A percentile compares a stretch with the other conserved stretches of the same genome.
phyloP scores from a whole-genome alignment of 305 asterid genomes.

The Lippia alba region DNA sequence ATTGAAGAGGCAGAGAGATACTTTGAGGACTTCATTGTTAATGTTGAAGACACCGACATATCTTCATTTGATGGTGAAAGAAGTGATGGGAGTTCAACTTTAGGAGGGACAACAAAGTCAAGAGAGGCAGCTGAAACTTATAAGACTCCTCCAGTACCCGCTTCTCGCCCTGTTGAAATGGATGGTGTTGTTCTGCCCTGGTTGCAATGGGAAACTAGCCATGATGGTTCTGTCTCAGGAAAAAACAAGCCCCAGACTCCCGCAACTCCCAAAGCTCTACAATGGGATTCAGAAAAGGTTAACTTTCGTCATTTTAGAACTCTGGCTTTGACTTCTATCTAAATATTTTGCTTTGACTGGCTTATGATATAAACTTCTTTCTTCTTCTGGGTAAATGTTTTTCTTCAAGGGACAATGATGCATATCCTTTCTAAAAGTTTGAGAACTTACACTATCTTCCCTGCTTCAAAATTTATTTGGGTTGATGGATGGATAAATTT shows the following conservation, averaged over 20 bases:
- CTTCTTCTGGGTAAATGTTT: too few relatives aligned
- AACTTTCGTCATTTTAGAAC: slow-evolving; percentile 24
- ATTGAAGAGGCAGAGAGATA: slow-evolving; percentile 83
- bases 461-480: too few relatives aligned
- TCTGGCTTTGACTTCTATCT: not conserved
- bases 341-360: too few relatives aligned
- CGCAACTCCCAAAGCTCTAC: slow-evolving; percentile 53
- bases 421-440: too few relatives aligned
- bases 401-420: too few relatives aligned
- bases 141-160: slow-evolving; percentile 50
- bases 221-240: slow-evolving; percentile 52
- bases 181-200: slow-evolving; percentile 93
- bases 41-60: slow-evolving; percentile 85
- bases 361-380: too few relatives aligned
- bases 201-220: slow-evolving; percentile 95
- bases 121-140: slow-evolving; percentile 51
- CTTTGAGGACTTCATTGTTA: slow-evolving; percentile 81
- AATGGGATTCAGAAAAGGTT: slow-evolving; percentile 67
- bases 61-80: slow-evolving; percentile 96
- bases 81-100: slow-evolving; percentile 80
- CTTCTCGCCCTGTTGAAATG: slow-evolving; percentile 56
- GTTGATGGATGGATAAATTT: too few relatives aligned
- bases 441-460: too few relatives aligned
- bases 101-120: slow-evolving; percentile 58
- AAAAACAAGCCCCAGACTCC: slow-evolving; percentile 50